Percentiles rank a stretch among this genome's conserved stretches.
These are phyloP conservation scores for Globisporangium acanthophoron DNA, from an alignment of 352 stramenopile species.

Conservation along the genomic window DNA sequence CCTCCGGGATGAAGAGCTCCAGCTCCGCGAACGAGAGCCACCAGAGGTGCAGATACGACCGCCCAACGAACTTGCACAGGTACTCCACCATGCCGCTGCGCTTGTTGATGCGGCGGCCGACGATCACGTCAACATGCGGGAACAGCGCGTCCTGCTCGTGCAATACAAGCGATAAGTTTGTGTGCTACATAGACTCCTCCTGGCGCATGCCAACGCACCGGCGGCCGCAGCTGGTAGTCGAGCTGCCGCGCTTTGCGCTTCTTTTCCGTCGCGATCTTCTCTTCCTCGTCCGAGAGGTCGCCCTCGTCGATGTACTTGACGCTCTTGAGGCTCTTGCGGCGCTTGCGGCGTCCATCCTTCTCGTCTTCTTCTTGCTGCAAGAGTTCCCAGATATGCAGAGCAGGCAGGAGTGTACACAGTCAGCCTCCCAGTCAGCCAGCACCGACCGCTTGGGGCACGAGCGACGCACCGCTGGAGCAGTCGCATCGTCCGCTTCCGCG, in stretches of 20 bases:
- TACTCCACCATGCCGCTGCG: conserved; percentile 72
- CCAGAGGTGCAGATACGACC: conserved; percentile 85
- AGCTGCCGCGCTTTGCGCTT: conserved; percentile 69
- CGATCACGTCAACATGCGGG: conserved; percentile 74
- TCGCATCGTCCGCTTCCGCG: background rate
- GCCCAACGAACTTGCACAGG: conserved; percentile 82
- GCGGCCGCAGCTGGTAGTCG: conserved; percentile 58
- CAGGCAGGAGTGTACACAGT: too few relatives aligned
- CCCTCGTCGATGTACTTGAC: conserved; percentile 75
- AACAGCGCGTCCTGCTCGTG: conserved; percentile 51
- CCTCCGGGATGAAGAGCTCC: conserved; percentile 78
- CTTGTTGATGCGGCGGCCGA: conserved; percentile 76
- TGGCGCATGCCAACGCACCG: conserved; percentile 5
- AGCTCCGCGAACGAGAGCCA: conserved; percentile 87
- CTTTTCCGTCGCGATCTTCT: conserved; percentile 43
- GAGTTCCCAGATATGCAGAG: background rate
- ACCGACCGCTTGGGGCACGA: too few relatives aligned
- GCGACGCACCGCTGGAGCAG: too few relatives aligned
- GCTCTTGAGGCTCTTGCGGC: conserved; percentile 41
- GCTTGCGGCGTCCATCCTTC: conserved; percentile 23
- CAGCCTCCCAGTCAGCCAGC: too few relatives aligned
- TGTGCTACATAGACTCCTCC: background rate
- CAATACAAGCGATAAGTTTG: conserved; percentile 1
- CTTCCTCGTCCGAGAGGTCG: conserved; percentile 67
- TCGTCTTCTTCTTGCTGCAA: conserved; percentile 1